These are phyloP conservation scores for Globisporangium carolinianum DNA, from an alignment of 352 stramenopile genomes.

Conservation along the genomic window DNA sequence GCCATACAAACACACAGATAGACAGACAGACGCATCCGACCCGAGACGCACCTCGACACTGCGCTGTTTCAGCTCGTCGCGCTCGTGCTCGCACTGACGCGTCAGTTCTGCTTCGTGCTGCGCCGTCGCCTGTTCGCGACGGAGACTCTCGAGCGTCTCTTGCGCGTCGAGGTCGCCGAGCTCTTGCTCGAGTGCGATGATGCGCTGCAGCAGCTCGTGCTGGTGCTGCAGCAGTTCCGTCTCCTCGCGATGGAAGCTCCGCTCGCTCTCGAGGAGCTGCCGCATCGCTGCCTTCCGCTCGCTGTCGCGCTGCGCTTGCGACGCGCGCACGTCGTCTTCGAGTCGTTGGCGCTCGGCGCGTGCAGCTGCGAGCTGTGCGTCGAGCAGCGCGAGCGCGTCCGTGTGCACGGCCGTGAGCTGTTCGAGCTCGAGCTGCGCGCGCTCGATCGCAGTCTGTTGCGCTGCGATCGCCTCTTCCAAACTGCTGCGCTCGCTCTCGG, in stretches of 20 bases:
- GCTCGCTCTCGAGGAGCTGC: slow-evolving; percentile 55
- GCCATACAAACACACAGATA: neutral
- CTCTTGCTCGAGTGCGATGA: slow-evolving; percentile 56
- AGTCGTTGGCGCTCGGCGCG: slow-evolving; percentile 48
- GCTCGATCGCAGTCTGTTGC: slow-evolving; percentile 49
- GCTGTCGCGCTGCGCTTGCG: slow-evolving; percentile 33
- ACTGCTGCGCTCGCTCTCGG: slow-evolving; percentile 32
- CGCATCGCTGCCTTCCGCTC: slow-evolving; percentile 40
- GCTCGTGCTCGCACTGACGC: slow-evolving; percentile 42
- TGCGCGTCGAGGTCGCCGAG: slow-evolving; percentile 56
- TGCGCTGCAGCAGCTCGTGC: slow-evolving; percentile 51
- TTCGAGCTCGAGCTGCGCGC: slow-evolving; percentile 48
- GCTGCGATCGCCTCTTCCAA: slow-evolving; percentile 52
- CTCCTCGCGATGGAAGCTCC: slow-evolving; percentile 63
- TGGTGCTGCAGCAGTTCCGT: slow-evolving; percentile 54
- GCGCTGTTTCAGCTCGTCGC: slow-evolving; percentile 53
- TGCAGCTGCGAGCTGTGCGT: slow-evolving; percentile 44
- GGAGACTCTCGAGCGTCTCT: slow-evolving; percentile 60
- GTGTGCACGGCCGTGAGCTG: slow-evolving; percentile 48
- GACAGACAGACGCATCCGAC: no score
- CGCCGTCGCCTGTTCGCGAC: slow-evolving; percentile 48
- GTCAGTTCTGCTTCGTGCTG: slow-evolving; percentile 31
- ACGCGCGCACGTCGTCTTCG: slow-evolving; percentile 29
- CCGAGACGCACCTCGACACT: slow-evolving; percentile 32
- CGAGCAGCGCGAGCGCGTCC: slow-evolving; percentile 42